Conservation (phyloP, 306 rosid genomes). For the Chamaecrista fasciculata region DNA sequence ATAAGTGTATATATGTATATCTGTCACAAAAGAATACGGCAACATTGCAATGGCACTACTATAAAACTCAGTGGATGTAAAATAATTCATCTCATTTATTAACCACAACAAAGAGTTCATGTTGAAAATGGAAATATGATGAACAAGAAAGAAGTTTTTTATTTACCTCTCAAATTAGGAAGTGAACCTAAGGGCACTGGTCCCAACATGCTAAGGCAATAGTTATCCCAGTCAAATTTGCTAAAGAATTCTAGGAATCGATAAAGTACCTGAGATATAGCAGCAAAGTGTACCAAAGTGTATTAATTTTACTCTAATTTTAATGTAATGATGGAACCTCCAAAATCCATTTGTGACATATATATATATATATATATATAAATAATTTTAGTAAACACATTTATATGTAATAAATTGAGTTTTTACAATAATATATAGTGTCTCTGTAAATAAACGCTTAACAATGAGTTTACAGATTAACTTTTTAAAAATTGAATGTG, state of each 20-base stretch:
- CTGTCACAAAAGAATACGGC: background rate
- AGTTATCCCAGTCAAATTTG: constrained; percentile 87
- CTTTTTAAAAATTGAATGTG: no score
- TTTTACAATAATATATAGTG: no score
- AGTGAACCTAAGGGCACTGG: constrained; percentile 70
- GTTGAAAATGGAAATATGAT: background rate
- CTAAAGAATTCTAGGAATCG: constrained; percentile 81
- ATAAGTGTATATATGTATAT: no score
- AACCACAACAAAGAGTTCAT: background rate
- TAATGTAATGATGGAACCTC: no score
- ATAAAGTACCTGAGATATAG: constrained; percentile 57
- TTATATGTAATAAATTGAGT: no score
- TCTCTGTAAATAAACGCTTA: no score
- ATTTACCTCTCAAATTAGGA: constrained; percentile 70
- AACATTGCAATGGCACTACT: background rate
- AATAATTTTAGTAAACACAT: no score
- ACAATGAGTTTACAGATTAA: no score
- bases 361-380: no score
- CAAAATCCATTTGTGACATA: no score
- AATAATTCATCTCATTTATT: background rate
- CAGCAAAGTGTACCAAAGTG: background rate
- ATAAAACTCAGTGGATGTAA: background rate
- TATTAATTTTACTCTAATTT: no score
- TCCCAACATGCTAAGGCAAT: constrained; percentile 81
- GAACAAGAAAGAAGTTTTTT: background rate